phyloP scores from a whole-genome alignment of 2,329 filamentous ascomycete species.

The Trichoderma aggressivum region DNA sequence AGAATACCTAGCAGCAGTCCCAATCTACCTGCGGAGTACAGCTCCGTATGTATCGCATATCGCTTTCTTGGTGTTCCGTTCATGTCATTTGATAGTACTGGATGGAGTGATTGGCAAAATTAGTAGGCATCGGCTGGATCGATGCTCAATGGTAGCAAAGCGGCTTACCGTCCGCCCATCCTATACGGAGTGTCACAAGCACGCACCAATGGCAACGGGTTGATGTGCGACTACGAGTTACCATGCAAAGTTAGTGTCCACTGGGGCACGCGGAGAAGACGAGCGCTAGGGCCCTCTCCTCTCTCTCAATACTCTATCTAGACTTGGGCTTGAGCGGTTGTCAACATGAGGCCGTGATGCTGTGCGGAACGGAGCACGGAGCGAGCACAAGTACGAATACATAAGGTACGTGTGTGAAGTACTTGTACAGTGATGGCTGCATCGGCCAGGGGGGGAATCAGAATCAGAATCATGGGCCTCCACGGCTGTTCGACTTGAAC shows the following conservation, averaged over 20 bases:
- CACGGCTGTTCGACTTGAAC: neutral
- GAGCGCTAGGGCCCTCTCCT: neutral
- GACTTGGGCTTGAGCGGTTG: neutral
- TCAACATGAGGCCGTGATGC: neutral
- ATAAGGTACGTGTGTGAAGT: neutral
- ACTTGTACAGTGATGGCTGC: neutral
- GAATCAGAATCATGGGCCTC: neutral
- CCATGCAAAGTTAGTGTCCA: neutral
- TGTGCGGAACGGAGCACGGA: neutral
- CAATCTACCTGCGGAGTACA: neutral
- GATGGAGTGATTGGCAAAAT: neutral
- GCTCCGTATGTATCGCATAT: neutral
- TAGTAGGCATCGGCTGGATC: neutral
- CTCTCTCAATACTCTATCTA: too few relatives aligned
- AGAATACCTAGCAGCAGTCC: too few relatives aligned
- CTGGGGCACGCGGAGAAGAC: neutral
- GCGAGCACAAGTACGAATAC: neutral
- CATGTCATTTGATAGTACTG: neutral
- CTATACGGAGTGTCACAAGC: neutral
- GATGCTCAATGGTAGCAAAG: neutral
- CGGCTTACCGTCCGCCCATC: neutral
- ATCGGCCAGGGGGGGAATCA: neutral
- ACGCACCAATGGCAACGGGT: neutral
- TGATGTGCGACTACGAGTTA: neutral
- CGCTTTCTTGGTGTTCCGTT: neutral